A percentile compares a stretch with the other conserved stretches of the same genome.
These are phyloP conservation scores for Colletotrichum phormii DNA, from an alignment of 2,329 filamentous ascomycete species.

Conservation along the genomic window DNA sequence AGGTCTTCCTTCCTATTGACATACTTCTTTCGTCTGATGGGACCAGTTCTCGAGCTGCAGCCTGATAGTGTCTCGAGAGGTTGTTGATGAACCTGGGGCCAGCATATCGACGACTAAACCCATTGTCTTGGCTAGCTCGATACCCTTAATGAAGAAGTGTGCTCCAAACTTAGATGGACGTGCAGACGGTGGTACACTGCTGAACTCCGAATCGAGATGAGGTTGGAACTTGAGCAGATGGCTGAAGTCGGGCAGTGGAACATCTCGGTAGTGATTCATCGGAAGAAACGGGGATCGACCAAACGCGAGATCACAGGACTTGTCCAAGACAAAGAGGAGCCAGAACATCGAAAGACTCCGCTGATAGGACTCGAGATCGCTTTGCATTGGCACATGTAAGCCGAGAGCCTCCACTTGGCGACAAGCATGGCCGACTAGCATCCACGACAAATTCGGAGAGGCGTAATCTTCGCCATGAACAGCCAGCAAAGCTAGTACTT, in stretches of 20 bases:
- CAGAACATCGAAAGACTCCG: conserved; percentile 7
- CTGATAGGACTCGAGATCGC: not conserved
- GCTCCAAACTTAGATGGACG: not conserved
- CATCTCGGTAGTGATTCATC: not conserved
- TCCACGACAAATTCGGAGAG: conserved; percentile 16
- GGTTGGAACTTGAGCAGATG: conserved; percentile 14
- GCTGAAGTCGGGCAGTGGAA: conserved; percentile 11
- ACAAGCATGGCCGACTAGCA: conserved; percentile 20
- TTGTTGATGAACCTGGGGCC: not conserved
- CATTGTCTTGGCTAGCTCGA: conserved; percentile 8
- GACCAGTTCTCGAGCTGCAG: conserved; percentile 14
- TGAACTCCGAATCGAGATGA: not conserved
- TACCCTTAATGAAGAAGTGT: not conserved
- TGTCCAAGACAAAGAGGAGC: conserved; percentile 13
- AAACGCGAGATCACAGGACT: conserved; percentile 17
- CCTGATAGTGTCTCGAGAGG: not conserved
- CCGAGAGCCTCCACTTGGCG: conserved; percentile 18
- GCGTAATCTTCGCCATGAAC: conserved; percentile 22
- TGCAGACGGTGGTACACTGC: not conserved
- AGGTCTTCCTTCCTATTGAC: not conserved
- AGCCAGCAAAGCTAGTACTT: not conserved
- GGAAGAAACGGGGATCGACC: conserved; percentile 18
- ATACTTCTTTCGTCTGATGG: not conserved
- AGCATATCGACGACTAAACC: not conserved
- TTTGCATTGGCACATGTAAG: not conserved